phyloP scores from a whole-genome alignment of 495 filamentous ascomycete species.

The Penicillium tannophilum region DNA sequence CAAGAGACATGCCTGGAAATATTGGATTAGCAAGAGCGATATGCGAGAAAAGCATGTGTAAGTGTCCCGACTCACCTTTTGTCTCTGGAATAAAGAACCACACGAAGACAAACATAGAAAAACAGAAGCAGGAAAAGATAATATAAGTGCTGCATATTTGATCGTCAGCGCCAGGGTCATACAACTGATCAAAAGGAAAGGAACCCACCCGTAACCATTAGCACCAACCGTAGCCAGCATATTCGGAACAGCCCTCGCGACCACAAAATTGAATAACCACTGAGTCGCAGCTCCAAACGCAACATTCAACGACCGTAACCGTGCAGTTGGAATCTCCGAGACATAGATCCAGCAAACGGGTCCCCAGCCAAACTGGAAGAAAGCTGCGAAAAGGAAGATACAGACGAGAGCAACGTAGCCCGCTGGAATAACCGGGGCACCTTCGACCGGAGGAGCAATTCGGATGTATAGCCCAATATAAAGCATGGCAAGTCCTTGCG shows the following conservation, averaged over 20 bases:
- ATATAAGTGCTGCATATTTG: slow-evolving; percentile 34
- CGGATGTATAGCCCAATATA: slow-evolving; percentile 82
- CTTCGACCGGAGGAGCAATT: slow-evolving; percentile 61
- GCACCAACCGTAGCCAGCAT: slow-evolving; percentile 58
- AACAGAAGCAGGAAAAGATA: slow-evolving; percentile 59
- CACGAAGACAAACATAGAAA: slow-evolving; percentile 66
- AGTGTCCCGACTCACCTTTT: slow-evolving; percentile 53
- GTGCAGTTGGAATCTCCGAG: slow-evolving; percentile 70
- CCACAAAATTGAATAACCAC: slow-evolving; percentile 50
- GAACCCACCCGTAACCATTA: slow-evolving; percentile 58
- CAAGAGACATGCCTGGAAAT: slow-evolving; percentile 40
- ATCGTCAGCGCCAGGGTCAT: slow-evolving; percentile 33
- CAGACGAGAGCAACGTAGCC: slow-evolving; percentile 70
- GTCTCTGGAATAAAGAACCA: slow-evolving; percentile 77
- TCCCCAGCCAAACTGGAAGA: slow-evolving; percentile 81
- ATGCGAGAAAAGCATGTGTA: background rate
- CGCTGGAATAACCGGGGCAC: slow-evolving; percentile 51
- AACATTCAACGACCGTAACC: slow-evolving; percentile 68
- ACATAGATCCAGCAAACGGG: slow-evolving; percentile 80
- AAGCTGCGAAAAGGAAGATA: slow-evolving; percentile 73
- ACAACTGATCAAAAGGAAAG: slow-evolving; percentile 21
- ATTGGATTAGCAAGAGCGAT: background rate
- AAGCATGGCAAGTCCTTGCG: slow-evolving; percentile 70
- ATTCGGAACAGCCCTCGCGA: slow-evolving; percentile 41
- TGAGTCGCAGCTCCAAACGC: slow-evolving; percentile 67